Base-by-base conservation (phyloP, 805 yeast species). In the Ogataea thermomethanolica region DNA sequence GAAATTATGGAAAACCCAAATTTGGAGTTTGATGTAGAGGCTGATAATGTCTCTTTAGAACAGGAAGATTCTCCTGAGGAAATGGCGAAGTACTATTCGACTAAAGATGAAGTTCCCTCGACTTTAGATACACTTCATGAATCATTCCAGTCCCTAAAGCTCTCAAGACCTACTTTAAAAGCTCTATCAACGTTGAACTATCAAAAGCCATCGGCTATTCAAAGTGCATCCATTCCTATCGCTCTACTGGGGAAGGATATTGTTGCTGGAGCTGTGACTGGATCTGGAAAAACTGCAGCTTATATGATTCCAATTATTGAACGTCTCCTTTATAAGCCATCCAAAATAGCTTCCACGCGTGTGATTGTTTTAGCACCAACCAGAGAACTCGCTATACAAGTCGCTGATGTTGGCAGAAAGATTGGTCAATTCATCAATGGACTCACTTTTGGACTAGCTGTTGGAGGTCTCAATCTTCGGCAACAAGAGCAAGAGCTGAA, bases 251-350 rank as follows among this genome's bases (percentile, higher is more conserved):
- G 99, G 55, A 91, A 87, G 59, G 99, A 93, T 65, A 79, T 93
- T 37, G 96, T 93, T 55, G 99, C 98, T 12, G 98, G 98, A 71
- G 99, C 99, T 25, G 96, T 87, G 17, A 93, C 99, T 4, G 99
- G 99, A 69, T 91, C 98, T 14, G 99, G 99, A 76, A 93, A 93
- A 63, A 93, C 99, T 17, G 99, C 97, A 2, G 99, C 99, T 1
- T 93, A 88, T 61, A 81, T 93, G 83, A 84, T 93, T 40, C 99
- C 99, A 10, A 87, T 90, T 32, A 78, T 93, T 45, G 99, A 93
- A 66, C 80, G 99, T 66, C 70, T 93, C 25, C 66, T 93, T 23
- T 91, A 82, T 66, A 86, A 93, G 54, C 96, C 98, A 9, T 73
- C 86, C 39, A 85, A 85, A 55, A 67, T 85, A 5, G 83, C 96